Evolutionary conservation across 1,284 basidiomycete genomes (phyloP), one percentile per base, ranked within the genome.

Genomic region (Paramarasmius palmivorus): DNA sequence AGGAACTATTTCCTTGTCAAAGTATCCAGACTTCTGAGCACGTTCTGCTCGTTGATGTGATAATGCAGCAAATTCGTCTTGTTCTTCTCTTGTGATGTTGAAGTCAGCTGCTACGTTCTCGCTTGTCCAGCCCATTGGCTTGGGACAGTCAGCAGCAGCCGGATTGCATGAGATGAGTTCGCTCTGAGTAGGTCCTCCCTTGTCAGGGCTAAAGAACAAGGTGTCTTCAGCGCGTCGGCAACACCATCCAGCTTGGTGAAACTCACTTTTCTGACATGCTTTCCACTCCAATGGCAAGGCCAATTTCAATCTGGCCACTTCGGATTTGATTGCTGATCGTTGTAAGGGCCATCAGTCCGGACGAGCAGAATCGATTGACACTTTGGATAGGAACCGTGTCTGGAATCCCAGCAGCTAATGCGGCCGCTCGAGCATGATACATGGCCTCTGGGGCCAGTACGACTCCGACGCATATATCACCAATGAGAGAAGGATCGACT

Each of bases 91-190:
- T 20, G 88, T 80, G 61, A 98, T 80, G 61, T 84, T 78, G 72
- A 91, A 97, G 53, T 96, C 85, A 50, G 75, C 75, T 12, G 90
- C 90, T 47, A 90, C 83, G 59, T 90, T 91, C 68, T 91, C 88
- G 54, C 83, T 88, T 2, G 92, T 93, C 92, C 92, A 93, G 9
- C 92, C 90, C 92, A 93, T 93, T 22, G 88, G 88, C 70, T 83
- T 68, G 26, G 71, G 65, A 58, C 84, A 86, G 60, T 91, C 88
- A 44, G 66, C 75, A 2, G 88, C 77, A 4, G 78, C 68, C 4
- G 69, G 59, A 60, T 84, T 76, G 17, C 65, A 67, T 22, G 77
- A 71, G 32, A 90, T 75, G 9, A 82, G 73, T 52, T 85, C 84
- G 42, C 85, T 88, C 55, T 83, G 81, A 20, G 65, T 57, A 1